Percentiles rank a stretch among this genome's conserved stretches.
Conservation (phyloP, 2,329 filamentous ascomycete genomes). For the Cyphellophora attinorum region DNA sequence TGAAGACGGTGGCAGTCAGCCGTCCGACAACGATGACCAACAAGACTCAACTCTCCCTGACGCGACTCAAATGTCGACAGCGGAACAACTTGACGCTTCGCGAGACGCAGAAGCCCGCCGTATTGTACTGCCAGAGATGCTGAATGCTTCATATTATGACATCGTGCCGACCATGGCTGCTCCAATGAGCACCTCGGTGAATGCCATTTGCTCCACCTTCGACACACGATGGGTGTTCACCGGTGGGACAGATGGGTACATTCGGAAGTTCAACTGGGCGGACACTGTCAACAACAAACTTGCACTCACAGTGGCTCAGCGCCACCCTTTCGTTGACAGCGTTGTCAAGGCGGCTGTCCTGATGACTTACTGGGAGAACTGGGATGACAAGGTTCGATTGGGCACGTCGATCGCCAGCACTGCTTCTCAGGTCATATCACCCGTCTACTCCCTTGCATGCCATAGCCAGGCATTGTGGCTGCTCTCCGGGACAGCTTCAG, state of each 20-base stretch:
- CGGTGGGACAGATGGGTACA: constrained; percentile 88
- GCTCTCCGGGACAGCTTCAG: constrained; percentile 79
- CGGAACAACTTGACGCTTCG: constrained; percentile 16
- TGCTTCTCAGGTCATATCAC: constrained; percentile 58
- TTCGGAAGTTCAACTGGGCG: constrained; percentile 91
- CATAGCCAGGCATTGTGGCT: constrained; percentile 88
- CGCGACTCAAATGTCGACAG: constrained; percentile 23
- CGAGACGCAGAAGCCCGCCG: constrained; percentile 20
- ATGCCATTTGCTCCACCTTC: constrained; percentile 80
- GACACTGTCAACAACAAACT: constrained; percentile 93
- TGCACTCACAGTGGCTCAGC: constrained; percentile 85
- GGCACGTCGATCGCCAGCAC: constrained; percentile 25
- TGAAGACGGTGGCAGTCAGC: constrained; percentile 38
- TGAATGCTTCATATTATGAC: constrained; percentile 75
- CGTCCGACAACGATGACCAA: constrained; percentile 33
- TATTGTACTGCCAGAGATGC: constrained; percentile 63
- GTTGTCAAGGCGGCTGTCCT: constrained; percentile 91
- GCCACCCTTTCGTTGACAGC: constrained; percentile 93
- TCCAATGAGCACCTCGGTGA: constrained; percentile 90
- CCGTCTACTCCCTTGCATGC: constrained; percentile 87
- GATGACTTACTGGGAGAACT: constrained; percentile 98
- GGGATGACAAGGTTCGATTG: constrained; percentile 50
- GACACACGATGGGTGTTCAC: constrained; percentile 94
- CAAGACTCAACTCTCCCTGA: constrained; percentile 21
- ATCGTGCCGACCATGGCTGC: constrained; percentile 96